These are phyloP conservation scores for Friedmanniomyces simplex DNA, from an alignment of 495 filamentous ascomycete species.

Conservation along the genomic window DNA sequence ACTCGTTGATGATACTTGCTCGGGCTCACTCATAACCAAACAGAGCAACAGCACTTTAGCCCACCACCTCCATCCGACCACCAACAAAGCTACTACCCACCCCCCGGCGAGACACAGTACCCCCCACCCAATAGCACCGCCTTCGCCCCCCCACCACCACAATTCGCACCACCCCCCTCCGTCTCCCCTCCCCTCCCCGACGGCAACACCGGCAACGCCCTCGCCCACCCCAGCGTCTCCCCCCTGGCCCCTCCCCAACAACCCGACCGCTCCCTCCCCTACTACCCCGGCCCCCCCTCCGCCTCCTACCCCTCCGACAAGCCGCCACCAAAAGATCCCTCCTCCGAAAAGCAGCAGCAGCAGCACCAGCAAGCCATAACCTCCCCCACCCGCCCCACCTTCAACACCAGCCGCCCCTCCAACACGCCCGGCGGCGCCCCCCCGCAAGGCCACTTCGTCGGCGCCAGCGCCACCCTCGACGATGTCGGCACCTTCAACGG, in stretches of 20 bases:
- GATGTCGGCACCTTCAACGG: slow-evolving; percentile 93
- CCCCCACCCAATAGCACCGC: slow-evolving; percentile 10
- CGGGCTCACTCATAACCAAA: background rate
- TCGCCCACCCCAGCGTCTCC: background rate
- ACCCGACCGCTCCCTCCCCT: slow-evolving; percentile 11
- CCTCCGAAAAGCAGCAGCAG: background rate
- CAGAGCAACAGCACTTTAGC: slow-evolving; percentile 20
- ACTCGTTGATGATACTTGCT: background rate
- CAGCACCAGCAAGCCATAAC: background rate
- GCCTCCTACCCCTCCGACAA: slow-evolving; percentile 12
- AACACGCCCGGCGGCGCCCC: slow-evolving; percentile 39
- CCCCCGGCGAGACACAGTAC: slow-evolving; percentile 27
- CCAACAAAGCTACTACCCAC: slow-evolving; percentile 33
- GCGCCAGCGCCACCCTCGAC: slow-evolving; percentile 54
- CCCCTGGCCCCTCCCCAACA: slow-evolving; percentile 6
- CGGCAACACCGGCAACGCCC: slow-evolving; percentile 16
- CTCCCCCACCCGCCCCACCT: slow-evolving; percentile 7
- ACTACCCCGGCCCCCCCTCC: slow-evolving; percentile 15
- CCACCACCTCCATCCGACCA: slow-evolving; percentile 21
- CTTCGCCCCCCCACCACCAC: slow-evolving; percentile 32
- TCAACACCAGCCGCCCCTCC: slow-evolving; percentile 19
- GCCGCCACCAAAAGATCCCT: slow-evolving; percentile 2
- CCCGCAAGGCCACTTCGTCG: slow-evolving; percentile 44
- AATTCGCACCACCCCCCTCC: slow-evolving; percentile 24
- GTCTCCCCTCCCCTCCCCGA: slow-evolving; percentile 21